phyloP scores from a whole-genome alignment of 2,329 filamentous ascomycete genomes.

The Pestalotiopsis sp. region DNA sequence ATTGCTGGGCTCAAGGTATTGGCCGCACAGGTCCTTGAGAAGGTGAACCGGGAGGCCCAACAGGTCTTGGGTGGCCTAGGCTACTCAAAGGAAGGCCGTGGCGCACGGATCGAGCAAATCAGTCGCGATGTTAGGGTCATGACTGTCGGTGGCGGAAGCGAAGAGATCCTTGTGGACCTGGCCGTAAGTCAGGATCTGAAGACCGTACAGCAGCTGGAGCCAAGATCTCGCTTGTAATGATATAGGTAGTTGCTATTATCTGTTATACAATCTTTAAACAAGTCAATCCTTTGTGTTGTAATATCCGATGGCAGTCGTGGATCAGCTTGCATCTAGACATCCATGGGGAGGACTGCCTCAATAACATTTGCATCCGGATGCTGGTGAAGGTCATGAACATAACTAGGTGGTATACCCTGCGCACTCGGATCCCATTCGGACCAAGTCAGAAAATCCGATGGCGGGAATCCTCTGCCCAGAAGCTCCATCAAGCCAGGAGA shows the following conservation, averaged over 20 bases:
- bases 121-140: slow-evolving; percentile 21
- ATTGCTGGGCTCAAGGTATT: slow-evolving; percentile 22
- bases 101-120: slow-evolving; percentile 20
- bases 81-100: slow-evolving; percentile 20
- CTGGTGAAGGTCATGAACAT: background rate
- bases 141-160: slow-evolving; percentile 20
- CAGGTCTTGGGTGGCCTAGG: slow-evolving; percentile 22
- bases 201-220: background rate
- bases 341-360: background rate
- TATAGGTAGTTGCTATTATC: background rate
- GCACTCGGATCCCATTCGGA: background rate
- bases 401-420: background rate
- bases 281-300: background rate
- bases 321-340: background rate
- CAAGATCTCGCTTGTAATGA: background rate
- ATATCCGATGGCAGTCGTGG: background rate
- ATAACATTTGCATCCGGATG: background rate
- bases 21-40: slow-evolving; percentile 19
- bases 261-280: background rate
- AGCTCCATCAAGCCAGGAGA: background rate
- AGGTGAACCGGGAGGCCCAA: slow-evolving; percentile 19
- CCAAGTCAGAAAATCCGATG: background rate
- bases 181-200: slow-evolving; percentile 10
- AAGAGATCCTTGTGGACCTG: slow-evolving; percentile 22
- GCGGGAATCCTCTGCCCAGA: background rate